These are phyloP conservation scores for Alloteropsis semialata DNA, from an alignment of 176 grass and related monocot genomes.

Conservation along the genomic window DNA sequence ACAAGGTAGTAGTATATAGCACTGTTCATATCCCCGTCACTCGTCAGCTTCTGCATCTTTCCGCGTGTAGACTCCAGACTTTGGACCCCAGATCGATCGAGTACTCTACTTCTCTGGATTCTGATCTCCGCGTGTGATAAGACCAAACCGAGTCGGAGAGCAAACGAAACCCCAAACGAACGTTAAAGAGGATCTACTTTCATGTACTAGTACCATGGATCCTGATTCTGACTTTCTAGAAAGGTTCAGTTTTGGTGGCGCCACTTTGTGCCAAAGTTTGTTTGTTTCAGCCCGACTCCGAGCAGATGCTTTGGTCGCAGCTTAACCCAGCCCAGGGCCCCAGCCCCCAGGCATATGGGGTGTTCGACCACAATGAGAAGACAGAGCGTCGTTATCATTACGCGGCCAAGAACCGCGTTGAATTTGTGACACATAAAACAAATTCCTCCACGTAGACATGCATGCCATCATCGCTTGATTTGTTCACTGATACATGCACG, in stretches of 20 bases:
- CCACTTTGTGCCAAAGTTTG: background rate
- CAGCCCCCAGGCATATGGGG: background rate
- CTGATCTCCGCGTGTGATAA: background rate
- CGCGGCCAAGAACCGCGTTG: background rate
- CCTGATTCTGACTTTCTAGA: no score
- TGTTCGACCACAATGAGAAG: background rate
- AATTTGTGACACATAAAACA: background rate
- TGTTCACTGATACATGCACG: background rate
- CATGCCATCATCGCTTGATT: background rate
- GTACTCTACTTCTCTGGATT: background rate
- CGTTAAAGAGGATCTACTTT: background rate
- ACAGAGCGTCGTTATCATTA: background rate
- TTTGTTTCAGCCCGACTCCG: background rate
- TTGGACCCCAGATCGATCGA: background rate
- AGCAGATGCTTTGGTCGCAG: background rate
- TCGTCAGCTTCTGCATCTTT: conserved; percentile 19
- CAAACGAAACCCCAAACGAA: background rate
- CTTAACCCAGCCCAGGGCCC: no score
- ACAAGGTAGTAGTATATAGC: no score
- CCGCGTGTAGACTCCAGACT: conserved; percentile 20
- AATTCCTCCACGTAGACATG: background rate
- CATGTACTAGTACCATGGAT: no score
- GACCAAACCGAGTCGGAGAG: background rate
- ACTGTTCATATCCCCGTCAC: background rate
- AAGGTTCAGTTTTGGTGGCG: background rate